Base-by-base conservation (phyloP, 1,139 yeast species). In the Geotrichum bryndzae region DNA sequence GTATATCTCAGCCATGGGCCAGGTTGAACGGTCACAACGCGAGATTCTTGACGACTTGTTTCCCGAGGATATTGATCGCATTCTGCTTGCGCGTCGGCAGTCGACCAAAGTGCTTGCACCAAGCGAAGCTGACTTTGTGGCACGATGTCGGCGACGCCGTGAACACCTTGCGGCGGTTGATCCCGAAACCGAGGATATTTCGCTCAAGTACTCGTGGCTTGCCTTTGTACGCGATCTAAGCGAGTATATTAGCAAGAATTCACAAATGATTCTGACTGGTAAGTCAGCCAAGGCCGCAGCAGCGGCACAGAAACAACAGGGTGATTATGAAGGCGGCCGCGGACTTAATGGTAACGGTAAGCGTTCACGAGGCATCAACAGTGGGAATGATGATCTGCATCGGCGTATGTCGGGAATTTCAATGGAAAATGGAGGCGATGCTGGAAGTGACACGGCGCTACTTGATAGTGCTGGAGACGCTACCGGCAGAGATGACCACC, bases 1-100 rank as follows among this genome's bases (percentile, higher is more conserved):
- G 0, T 94, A 86, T 70, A 91, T 94, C 31, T 87, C 97, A 0
- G 96, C 96, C 0, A 76, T 92, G 66, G 90, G 87, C 68, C 86
- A 89, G 5, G 86, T 85, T 10, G 91, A 86, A 63, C 75, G 86
- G 65, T 80, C 90, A 1, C 81, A 85, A 67, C 81, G 81, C 64
- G 94, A 88, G 60, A 83, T 90, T 10, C 76, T 92, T 65, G 86
- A 89, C 65, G 90, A 86, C 68, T 81, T 92, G 57, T 87, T 94
- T 58, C 72, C 77, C 22, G 79, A 79, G 6, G 81, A 86, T 68
- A 72, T 91, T 68, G 87, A 83, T 54, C 82, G 82, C 55, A 73
- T 78, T n/a, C 70, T 87, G n/a, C 72, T 84, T 23, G 70, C 76
- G 13, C 72, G 77, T 29, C 63, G 69, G 23, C 53, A 48, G 4